Percentiles rank a stretch among this genome's conserved stretches.
Evolutionary conservation across 257 asterid genomes (phyloP).

Genomic region (Cynanchum wilfordii): DNA sequence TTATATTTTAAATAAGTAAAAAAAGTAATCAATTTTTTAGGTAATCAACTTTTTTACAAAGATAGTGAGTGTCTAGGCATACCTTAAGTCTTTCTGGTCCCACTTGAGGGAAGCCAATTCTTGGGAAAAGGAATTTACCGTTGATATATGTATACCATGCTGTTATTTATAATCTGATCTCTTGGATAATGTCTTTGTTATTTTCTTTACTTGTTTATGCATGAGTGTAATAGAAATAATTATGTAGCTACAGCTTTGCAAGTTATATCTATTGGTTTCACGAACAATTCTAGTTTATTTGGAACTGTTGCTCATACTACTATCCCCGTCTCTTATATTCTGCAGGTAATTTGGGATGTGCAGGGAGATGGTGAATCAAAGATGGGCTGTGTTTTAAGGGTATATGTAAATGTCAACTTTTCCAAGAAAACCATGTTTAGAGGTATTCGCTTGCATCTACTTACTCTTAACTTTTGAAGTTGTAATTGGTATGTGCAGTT

Average conservation of each 20-base stretch:
- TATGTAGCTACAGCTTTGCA: not conserved
- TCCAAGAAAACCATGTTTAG: slow-evolving; percentile 89
- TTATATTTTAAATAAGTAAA: too few relatives aligned
- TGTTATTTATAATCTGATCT: not conserved
- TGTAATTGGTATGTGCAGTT: not conserved
- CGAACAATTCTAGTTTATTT: not conserved
- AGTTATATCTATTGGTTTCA: not conserved
- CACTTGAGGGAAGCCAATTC: not conserved
- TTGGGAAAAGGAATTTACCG: not conserved
- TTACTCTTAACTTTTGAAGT: not conserved
- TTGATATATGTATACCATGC: not conserved
- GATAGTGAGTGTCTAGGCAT: too few relatives aligned
- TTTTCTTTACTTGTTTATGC: not conserved
- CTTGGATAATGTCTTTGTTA: not conserved
- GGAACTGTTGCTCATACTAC: not conserved
- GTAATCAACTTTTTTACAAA: too few relatives aligned
- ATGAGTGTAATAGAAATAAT: not conserved
- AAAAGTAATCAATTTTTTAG: too few relatives aligned
- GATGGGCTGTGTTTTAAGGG: slow-evolving; percentile 61
- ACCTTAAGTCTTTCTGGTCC: not conserved
- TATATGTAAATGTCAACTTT: slow-evolving; percentile 68
- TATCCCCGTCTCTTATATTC: not conserved
- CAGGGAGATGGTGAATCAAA: slow-evolving; percentile 44
- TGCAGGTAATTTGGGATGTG: slow-evolving; percentile 87
- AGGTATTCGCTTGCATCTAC: slow-evolving; percentile 41